A percentile compares a stretch with the other conserved stretches of the same genome.
phyloP scores from a whole-genome alignment of 1,139 yeast genomes.

The Protomyces inundatus region DNA sequence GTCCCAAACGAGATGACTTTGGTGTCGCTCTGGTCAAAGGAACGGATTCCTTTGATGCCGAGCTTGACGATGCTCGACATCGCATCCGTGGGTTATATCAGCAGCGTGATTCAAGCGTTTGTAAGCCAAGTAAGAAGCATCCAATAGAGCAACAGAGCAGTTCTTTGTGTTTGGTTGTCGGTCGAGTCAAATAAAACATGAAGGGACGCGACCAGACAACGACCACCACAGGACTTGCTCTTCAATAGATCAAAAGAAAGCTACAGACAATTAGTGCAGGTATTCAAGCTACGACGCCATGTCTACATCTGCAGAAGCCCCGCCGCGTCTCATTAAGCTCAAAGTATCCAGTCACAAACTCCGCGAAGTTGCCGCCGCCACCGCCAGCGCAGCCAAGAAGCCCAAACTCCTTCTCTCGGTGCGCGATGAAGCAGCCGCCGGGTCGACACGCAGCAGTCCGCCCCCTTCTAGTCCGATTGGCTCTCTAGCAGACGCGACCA shows the following conservation, averaged over 20 bases:
- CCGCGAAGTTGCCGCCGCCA: background rate
- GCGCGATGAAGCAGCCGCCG: background rate
- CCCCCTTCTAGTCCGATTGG: background rate
- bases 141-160: background rate
- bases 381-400: background rate
- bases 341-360: background rate
- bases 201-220: background rate
- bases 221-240: background rate
- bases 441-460: background rate
- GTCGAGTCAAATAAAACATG: background rate
- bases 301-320: background rate
- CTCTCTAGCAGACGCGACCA: background rate
- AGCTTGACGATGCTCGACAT: conserved; percentile 47
- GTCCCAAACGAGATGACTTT: conserved; percentile 67
- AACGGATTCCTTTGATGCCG: conserved; percentile 82
- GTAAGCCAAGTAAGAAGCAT: background rate
- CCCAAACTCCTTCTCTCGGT: background rate
- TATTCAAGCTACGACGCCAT: background rate
- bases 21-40: conserved; percentile 69
- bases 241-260: background rate
- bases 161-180: background rate
- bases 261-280: background rate
- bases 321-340: background rate
- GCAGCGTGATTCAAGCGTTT: background rate
- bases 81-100: background rate